These are phyloP conservation scores for Cyberlindnera veronae DNA, from an alignment of 805 yeast species.

Conservation along the genomic window DNA sequence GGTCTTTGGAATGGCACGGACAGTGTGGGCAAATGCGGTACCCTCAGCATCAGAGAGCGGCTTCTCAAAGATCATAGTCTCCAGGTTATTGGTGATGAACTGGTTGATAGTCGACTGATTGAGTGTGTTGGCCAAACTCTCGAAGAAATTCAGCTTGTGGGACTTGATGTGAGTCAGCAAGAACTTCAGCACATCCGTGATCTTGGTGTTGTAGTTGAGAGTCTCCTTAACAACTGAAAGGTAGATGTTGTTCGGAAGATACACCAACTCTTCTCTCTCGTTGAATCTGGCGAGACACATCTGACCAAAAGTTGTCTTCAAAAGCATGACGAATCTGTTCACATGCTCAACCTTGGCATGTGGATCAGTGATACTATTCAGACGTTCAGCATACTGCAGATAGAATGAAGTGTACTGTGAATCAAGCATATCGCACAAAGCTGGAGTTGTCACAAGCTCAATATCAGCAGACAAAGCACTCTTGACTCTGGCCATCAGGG, in stretches of 20 bases:
- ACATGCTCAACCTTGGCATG: conserved; percentile 12
- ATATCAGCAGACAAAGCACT: not conserved
- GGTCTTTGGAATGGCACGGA: conserved; percentile 11
- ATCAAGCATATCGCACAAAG: not conserved
- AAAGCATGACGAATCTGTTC: conserved; percentile 13
- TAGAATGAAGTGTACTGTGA: conserved; percentile 6
- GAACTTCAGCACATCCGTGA: conserved; percentile 18
- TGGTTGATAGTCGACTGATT: conserved; percentile 4
- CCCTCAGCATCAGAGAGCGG: conserved; percentile 5
- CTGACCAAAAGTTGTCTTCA: conserved; percentile 21
- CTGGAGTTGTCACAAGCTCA: not conserved
- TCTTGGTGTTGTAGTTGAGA: conserved; percentile 7
- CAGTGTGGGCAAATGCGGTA: conserved; percentile 11
- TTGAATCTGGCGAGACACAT: conserved; percentile 3
- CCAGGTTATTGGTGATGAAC: conserved; percentile 24
- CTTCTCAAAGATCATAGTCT: conserved; percentile 20
- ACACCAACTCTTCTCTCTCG: conserved; percentile 3
- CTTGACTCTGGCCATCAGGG: conserved; percentile 9
- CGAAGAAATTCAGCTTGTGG: conserved; percentile 16
- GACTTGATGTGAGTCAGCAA: conserved; percentile 17
- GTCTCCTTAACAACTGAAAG: conserved; percentile 8
- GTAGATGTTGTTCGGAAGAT: conserved; percentile 13
- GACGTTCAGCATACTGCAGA: conserved; percentile 3
- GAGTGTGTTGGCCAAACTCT: conserved; percentile 8
- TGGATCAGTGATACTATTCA: not conserved